Evolutionary conservation across 2,329 filamentous ascomycete genomes (phyloP), one percentile per base, ranked within the genome.

Genomic region (Phialophora verrucosa): DNA sequence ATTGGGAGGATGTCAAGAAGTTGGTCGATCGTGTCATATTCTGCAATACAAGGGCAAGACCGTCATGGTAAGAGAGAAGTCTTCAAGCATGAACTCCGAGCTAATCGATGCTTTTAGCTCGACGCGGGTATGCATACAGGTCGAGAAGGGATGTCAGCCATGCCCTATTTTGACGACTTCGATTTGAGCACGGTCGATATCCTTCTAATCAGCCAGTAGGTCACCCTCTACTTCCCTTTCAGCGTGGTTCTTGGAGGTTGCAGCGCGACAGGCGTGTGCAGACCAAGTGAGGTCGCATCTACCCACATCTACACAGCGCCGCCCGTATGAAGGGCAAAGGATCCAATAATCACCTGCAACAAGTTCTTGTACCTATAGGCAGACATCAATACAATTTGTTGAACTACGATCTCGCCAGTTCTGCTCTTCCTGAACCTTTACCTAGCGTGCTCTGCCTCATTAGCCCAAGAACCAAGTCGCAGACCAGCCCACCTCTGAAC

Each of bases 41-140:
- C 89, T 99, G 67, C 93, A 98, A 76, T 99, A 99, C 86, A 99
- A 98, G 81, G 95, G 95, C 69, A 99, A 99, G 80, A 98, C 94
- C 5, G 92, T 99, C 72, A 99, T 99, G 95, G 93, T 96, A 83
- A 73, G 87, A 49, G 23, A 58, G 17, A 47, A 32, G 47, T 5
- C 12, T 59, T 2, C 25, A 29, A 38, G 10, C 42, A 42, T 27
- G 12, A 23, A n/a, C 6, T 8, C 23, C 14, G 14, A 23, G 47
- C 68, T 73, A 61, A 71, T 42, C 29, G 31, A 17, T 10, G 17
- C 59, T 5, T 72, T 64, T 76, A 96, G 92, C 91, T 99, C 73
- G 95, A 99, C 82, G 95, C 95, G 59, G 95, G 95, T 59, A 94
- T 97, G 82, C 95, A 99, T 78, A 93, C 95, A 59, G 72, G 71